Conservation (phyloP, 805 yeast genomes). For the Lachancea quebecensis region DNA sequence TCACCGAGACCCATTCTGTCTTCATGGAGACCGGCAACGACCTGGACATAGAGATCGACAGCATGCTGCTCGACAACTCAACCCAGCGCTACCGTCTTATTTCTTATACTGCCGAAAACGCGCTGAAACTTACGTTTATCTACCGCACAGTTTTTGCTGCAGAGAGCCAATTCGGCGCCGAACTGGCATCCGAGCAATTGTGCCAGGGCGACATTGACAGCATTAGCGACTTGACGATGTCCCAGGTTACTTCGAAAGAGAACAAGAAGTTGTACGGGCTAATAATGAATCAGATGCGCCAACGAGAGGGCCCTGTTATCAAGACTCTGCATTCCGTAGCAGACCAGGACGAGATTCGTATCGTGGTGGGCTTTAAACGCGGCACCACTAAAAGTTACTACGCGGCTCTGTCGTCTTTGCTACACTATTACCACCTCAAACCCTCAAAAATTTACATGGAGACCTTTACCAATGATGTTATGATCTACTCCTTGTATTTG, state of each 20-base stretch:
- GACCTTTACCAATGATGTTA: constrained; percentile 82
- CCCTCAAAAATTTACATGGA: constrained; percentile 90
- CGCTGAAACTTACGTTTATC: constrained; percentile 47
- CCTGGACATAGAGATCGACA: constrained; percentile 76
- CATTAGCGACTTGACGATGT: constrained; percentile 75
- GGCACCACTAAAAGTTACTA: constrained; percentile 80
- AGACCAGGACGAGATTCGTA: constrained; percentile 74
- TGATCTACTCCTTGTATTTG: constrained; percentile 81
- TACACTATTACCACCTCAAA: constrained; percentile 78
- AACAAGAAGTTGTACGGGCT: constrained; percentile 73
- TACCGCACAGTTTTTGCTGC: constrained; percentile 57
- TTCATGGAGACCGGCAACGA: constrained; percentile 66
- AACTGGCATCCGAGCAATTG: constrained; percentile 21
- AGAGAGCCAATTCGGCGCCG: constrained; percentile 15
- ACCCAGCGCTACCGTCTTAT: constrained; percentile 62
- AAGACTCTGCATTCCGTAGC: constrained; percentile 70
- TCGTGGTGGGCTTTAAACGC: constrained; percentile 82
- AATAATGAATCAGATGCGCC: constrained; percentile 59
- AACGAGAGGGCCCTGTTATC: constrained; percentile 86
- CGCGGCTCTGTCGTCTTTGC: constrained; percentile 78
- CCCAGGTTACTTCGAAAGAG: constrained; percentile 67
- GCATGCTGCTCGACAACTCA: constrained; percentile 61
- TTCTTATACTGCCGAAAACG: constrained; percentile 39
- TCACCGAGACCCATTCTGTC: constrained; percentile 80
- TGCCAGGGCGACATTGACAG: constrained; percentile 43